Evolutionary conservation across 2,329 filamentous ascomycete species (phyloP).

Genomic region (Teratosphaeria gauchensis): DNA sequence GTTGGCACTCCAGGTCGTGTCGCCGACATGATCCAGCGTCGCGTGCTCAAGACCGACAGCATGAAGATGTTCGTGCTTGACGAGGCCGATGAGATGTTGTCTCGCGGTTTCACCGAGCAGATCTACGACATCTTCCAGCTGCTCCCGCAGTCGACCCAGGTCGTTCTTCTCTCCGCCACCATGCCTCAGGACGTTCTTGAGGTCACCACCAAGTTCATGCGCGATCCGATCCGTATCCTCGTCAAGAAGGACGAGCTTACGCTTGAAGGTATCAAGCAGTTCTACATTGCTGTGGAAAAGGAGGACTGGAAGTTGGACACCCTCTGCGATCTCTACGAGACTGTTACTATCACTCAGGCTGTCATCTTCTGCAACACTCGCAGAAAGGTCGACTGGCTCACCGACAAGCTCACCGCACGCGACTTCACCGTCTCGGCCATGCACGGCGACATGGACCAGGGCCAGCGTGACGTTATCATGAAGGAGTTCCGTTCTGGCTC

Average conservation of each 20-base stretch:
- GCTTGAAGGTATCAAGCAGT: conserved; percentile 99
- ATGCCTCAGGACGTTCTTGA: conserved; percentile 99
- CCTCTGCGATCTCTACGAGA: conserved; percentile 97
- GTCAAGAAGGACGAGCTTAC: conserved; percentile 99
- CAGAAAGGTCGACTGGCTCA: conserved; percentile 99
- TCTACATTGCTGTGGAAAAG: conserved; percentile 99
- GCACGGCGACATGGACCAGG: conserved; percentile 99
- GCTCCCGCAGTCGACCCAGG: conserved; percentile 94
- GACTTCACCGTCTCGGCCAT: conserved; percentile 99
- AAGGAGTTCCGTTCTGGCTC: conserved; percentile 99
- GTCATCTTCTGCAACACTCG: conserved; percentile 99
- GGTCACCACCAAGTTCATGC: conserved; percentile 99
- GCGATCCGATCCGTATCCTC: conserved; percentile 94
- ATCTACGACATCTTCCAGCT: conserved; percentile 99
- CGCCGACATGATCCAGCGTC: conserved; percentile 98
- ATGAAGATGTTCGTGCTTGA: conserved; percentile 99
- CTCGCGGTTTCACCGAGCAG: conserved; percentile 98
- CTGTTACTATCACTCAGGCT: conserved; percentile 96
- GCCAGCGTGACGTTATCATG: conserved; percentile 98
- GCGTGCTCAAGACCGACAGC: conserved; percentile 88
- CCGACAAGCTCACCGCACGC: conserved; percentile 91
- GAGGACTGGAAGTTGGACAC: conserved; percentile 99
- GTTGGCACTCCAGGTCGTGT: conserved; percentile 98
- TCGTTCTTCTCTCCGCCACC: conserved; percentile 94
- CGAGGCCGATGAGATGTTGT: conserved; percentile 99